phyloP scores from a whole-genome alignment of 208 protist species.

The Angomonas ambiguus region DNA sequence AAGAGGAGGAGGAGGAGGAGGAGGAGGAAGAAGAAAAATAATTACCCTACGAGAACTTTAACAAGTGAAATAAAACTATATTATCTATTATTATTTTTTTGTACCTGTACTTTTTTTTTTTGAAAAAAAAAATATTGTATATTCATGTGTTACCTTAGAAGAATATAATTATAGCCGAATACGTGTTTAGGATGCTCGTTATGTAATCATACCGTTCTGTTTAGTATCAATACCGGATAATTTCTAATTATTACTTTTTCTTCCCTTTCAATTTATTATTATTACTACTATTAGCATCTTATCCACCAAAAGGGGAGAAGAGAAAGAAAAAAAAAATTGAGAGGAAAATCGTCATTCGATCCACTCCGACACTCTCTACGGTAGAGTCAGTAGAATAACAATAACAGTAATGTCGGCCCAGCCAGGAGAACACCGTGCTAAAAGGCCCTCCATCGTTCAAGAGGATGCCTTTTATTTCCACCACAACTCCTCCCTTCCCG shows the following conservation, averaged over 20 bases:
- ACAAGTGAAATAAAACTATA: neutral
- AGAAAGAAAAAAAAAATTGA: too few species aligned
- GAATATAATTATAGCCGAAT: neutral
- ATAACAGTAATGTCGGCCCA: neutral
- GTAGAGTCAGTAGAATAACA: neutral
- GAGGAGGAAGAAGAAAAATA: neutral
- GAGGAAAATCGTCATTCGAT: too few species aligned
- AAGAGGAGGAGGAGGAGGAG: constrained; percentile 1
- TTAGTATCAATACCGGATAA: too few species aligned
- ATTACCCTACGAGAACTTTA: neutral
- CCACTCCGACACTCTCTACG: too few species aligned
- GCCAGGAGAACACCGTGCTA: neutral
- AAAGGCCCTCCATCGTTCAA: neutral
- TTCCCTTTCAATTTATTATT: neutral
- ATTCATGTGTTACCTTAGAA: neutral
- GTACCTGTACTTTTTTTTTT: neutral
- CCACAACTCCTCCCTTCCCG: neutral
- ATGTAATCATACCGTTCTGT: too few species aligned
- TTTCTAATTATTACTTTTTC: neutral
- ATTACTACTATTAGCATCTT: neutral
- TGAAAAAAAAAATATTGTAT: constrained; percentile 2
- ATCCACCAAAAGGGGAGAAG: too few species aligned
- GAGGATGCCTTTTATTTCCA: neutral
- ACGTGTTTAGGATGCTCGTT: too few species aligned
- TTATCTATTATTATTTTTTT: neutral